Conservation (phyloP, 371 early-diverging fungal species). For the Gilbertella persicaria region DNA sequence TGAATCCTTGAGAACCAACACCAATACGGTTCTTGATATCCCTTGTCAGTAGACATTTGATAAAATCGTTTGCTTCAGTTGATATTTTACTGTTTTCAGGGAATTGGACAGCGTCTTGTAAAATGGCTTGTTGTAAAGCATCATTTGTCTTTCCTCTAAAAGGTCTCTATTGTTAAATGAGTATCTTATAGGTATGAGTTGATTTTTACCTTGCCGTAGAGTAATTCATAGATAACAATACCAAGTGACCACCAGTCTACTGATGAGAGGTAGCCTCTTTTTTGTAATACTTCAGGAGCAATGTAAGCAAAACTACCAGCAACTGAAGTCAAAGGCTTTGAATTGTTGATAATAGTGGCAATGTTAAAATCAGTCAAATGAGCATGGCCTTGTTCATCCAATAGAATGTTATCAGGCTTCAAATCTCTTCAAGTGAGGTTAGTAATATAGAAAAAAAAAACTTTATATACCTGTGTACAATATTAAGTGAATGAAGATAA, state of each 20-base stretch:
- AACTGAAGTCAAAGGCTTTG: conserved; percentile 59
- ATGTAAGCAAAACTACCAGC: conserved; percentile 82
- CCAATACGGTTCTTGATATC: conserved; percentile 65
- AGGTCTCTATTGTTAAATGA: conserved; percentile 67
- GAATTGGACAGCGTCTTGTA: conserved; percentile 57
- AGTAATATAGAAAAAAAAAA: not conserved
- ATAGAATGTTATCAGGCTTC: conserved; percentile 92
- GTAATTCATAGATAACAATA: conserved; percentile 69
- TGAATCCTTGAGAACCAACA: conserved; percentile 53
- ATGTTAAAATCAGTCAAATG: conserved; percentile 92
- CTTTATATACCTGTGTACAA: conserved; percentile 52
- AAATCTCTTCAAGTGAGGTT: conserved; percentile 62
- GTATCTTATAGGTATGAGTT: conserved; percentile 44
- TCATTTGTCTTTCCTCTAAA: conserved; percentile 84
- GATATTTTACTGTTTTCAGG: conserved; percentile 60
- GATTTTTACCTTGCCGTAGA: conserved; percentile 44
- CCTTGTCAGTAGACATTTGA: conserved; percentile 58
- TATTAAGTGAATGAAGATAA: conserved; percentile 69
- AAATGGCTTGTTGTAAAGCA: conserved; percentile 67
- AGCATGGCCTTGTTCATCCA: conserved; percentile 85
- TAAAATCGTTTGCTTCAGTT: conserved; percentile 55
- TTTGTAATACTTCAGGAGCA: conserved; percentile 78
- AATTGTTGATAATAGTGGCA: conserved; percentile 50
- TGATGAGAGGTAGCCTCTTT: conserved; percentile 68
- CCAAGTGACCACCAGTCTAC: conserved; percentile 94